Percentiles rank a stretch among this genome's conserved stretches.
Evolutionary conservation across 257 asterid species (phyloP).

Genomic region (Solanum phureja): DNA sequence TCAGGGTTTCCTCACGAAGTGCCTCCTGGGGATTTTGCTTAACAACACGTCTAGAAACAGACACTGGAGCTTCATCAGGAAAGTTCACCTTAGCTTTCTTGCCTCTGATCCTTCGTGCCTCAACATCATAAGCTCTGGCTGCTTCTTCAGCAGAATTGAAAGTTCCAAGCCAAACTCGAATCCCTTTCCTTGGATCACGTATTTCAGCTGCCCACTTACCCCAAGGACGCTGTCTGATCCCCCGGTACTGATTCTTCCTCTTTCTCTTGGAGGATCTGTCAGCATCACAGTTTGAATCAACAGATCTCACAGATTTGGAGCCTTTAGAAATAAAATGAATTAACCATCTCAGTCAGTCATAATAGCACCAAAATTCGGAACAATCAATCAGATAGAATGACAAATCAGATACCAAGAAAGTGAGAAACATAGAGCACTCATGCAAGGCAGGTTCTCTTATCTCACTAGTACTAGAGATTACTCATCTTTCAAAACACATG

Average conservation of each 20-base stretch:
- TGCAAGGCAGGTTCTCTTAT: background rate
- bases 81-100: conserved; percentile 90
- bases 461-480: background rate
- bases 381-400: background rate
- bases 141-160: conserved; percentile 98
- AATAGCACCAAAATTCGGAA: background rate
- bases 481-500: background rate
- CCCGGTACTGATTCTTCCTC: conserved; percentile 93
- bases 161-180: conserved; percentile 98
- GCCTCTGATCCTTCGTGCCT: conserved; percentile 92
- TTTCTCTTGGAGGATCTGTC: conserved; percentile 70
- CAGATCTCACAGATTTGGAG: conserved; percentile 18
- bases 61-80: conserved; percentile 45
- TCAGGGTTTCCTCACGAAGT: conserved; percentile 6
- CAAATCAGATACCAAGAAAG: background rate
- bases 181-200: conserved; percentile 95
- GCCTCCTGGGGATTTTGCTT: conserved; percentile 22
- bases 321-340: conserved; percentile 18
- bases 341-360: background rate
- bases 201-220: conserved; percentile 99
- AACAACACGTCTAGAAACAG: conserved; percentile 32
- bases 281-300: conserved; percentile 45
- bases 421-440: background rate
- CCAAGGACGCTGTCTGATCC: conserved; percentile 98
- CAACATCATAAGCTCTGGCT: conserved; percentile 89